A percentile compares a stretch with the other conserved stretches of the same genome.
Conservation (phyloP, 768 basidiomycete genomes). For the Psilocybe sp. region DNA sequence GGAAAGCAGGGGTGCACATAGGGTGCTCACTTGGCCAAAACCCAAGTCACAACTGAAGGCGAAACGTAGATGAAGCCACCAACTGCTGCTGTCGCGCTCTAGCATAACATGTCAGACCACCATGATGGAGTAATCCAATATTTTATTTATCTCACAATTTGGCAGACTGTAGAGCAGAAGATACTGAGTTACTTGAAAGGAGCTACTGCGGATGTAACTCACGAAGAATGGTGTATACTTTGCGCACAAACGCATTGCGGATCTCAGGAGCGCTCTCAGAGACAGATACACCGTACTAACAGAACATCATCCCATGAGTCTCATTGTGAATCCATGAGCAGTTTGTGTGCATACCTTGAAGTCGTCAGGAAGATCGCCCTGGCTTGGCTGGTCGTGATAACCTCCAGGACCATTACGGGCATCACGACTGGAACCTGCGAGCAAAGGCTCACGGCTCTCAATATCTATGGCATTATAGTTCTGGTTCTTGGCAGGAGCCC, state of each 20-base stretch:
- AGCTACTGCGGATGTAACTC: slow-evolving; percentile 27
- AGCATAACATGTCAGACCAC: slow-evolving; percentile 33
- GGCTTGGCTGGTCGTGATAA: slow-evolving; percentile 72
- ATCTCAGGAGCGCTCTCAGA: slow-evolving; percentile 77
- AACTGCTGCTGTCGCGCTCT: slow-evolving; percentile 69
- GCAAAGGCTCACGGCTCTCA: slow-evolving; percentile 51
- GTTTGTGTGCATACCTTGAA: slow-evolving; percentile 68
- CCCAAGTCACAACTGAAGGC: slow-evolving; percentile 59
- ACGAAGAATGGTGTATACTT: slow-evolving; percentile 91
- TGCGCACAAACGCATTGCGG: slow-evolving; percentile 82
- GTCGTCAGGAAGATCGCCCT: slow-evolving; percentile 84
- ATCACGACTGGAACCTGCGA: slow-evolving; percentile 46
- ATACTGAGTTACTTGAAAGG: neutral
- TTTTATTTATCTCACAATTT: slow-evolving; percentile 51
- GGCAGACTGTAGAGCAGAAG: slow-evolving; percentile 46
- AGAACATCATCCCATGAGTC: neutral
- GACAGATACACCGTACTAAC: slow-evolving; percentile 78
- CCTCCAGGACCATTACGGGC: slow-evolving; percentile 35
- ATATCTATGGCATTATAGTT: slow-evolving; percentile 25
- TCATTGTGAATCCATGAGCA: neutral
- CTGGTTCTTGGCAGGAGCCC: slow-evolving; percentile 29
- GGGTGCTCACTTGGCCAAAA: slow-evolving; percentile 59
- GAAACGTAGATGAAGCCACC: slow-evolving; percentile 71
- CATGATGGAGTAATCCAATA: neutral
- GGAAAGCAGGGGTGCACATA: neutral